These are phyloP conservation scores for Cupressus sempervirens DNA, from an alignment of 75 land plant genomes.

Conservation along the genomic window DNA sequence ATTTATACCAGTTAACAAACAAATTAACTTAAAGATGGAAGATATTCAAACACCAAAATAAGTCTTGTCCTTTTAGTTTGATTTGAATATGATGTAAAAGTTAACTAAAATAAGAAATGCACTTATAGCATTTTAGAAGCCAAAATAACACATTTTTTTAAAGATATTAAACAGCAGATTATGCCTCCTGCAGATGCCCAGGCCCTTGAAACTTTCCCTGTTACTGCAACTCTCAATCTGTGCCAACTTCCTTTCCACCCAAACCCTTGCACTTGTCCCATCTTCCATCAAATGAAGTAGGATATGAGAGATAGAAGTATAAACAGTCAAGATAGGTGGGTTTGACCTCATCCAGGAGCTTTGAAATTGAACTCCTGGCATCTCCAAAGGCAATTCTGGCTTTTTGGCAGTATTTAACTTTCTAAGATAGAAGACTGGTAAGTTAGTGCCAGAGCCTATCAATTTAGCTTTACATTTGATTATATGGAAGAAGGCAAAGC, in stretches of 20 bases:
- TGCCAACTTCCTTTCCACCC: not conserved
- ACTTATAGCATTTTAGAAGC: not conserved
- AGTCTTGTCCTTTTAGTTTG: not conserved
- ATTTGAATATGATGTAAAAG: not conserved
- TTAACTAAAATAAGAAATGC: not conserved
- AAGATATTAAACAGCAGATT: not conserved
- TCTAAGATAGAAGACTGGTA: not conserved
- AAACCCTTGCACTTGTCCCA: not conserved
- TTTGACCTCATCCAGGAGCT: not conserved
- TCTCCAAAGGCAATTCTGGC: not conserved
- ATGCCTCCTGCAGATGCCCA: not conserved
- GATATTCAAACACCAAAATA: not conserved
- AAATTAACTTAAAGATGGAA: not conserved
- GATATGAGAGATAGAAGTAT: not conserved
- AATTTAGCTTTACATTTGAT: not conserved
- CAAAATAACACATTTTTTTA: not conserved
- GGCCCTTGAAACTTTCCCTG: not conserved
- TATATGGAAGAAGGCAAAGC: not conserved
- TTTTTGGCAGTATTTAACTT: not conserved
- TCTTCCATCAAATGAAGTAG: not conserved
- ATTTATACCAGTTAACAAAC: not conserved
- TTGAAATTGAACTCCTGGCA: not conserved
- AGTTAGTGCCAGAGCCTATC: not conserved
- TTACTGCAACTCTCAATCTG: not conserved
- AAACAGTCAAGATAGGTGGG: not conserved